Conservation (phyloP, 257 asterid genomes). For the Lithospermum erythrorhizon region DNA sequence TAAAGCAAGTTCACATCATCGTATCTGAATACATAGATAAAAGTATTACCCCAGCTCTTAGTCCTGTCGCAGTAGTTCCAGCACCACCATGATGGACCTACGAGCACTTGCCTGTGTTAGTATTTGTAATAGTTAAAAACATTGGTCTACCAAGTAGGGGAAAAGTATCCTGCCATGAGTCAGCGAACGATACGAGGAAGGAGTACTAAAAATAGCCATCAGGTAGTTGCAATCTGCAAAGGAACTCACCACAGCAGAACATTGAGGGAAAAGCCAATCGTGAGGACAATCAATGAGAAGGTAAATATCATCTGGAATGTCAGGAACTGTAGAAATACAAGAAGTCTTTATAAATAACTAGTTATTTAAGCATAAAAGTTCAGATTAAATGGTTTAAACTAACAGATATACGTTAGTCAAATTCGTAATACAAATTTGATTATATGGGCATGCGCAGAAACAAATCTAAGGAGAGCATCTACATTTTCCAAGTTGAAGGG, state of each 20-base stretch:
- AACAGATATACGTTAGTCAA: no score
- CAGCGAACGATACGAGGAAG: neutral
- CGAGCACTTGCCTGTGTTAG: neutral
- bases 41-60: slow-evolving; percentile 76
- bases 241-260: slow-evolving; percentile 89
- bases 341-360: no score
- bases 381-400: neutral
- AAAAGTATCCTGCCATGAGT: neutral
- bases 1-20: neutral
- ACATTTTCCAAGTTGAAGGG: no score
- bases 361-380: neutral
- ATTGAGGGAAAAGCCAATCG: slow-evolving; percentile 96
- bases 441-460: no score
- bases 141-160: neutral
- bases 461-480: no score
- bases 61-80: slow-evolving; percentile 96
- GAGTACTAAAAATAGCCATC: neutral
- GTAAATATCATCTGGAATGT: slow-evolving; percentile 64
- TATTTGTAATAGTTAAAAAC: slow-evolving; percentile 1
- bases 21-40: neutral
- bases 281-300: slow-evolving; percentile 87
- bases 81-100: slow-evolving; percentile 99
- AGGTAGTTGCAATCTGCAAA: neutral
- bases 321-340: slow-evolving; percentile 39
- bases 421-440: no score